Evolutionary conservation across 768 basidiomycete genomes (phyloP).

Genomic region (Suillus clintonianus): DNA sequence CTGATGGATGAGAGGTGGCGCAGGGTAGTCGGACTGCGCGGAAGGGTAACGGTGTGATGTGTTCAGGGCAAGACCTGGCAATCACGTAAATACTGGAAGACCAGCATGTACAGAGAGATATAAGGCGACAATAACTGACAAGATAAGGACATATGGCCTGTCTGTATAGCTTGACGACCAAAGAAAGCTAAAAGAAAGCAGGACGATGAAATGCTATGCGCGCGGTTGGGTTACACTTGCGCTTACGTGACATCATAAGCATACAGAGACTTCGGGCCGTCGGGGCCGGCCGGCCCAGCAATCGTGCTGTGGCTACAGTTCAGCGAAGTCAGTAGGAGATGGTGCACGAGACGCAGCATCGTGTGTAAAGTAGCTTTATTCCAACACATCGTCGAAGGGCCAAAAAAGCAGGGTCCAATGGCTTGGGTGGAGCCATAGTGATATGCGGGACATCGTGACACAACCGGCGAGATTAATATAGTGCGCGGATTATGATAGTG

Average conservation of each 20-base stretch:
- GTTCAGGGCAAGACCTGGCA: constrained; percentile 28
- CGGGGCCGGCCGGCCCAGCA: constrained; percentile 11
- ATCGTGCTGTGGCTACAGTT: constrained; percentile 12
- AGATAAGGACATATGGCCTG: constrained; percentile 15
- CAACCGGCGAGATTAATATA: constrained; percentile 67
- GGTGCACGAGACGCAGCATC: constrained; percentile 26
- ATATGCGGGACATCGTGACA: constrained; percentile 30
- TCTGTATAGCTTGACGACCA: constrained; percentile 19
- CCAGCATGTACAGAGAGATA: constrained; percentile 15
- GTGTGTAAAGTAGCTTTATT: background rate
- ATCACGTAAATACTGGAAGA: constrained; percentile 23
- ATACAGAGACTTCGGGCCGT: constrained; percentile 34
- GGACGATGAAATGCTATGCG: constrained; percentile 12
- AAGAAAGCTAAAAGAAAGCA: constrained; percentile 6
- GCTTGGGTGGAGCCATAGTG: constrained; percentile 18
- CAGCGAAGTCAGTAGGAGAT: constrained; percentile 30
- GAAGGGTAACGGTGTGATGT: constrained; percentile 14
- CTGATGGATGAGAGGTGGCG: constrained; percentile 1
- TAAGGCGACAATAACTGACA: constrained; percentile 24
- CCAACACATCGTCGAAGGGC: constrained; percentile 29
- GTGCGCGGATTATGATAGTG: constrained; percentile 25
- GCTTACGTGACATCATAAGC: constrained; percentile 68
- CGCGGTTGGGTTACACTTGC: background rate
- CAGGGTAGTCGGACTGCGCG: constrained; percentile 12
- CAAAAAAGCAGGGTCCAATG: constrained; percentile 21